phyloP scores from a whole-genome alignment of 768 basidiomycete genomes.

The Boletellus ananiceps region DNA sequence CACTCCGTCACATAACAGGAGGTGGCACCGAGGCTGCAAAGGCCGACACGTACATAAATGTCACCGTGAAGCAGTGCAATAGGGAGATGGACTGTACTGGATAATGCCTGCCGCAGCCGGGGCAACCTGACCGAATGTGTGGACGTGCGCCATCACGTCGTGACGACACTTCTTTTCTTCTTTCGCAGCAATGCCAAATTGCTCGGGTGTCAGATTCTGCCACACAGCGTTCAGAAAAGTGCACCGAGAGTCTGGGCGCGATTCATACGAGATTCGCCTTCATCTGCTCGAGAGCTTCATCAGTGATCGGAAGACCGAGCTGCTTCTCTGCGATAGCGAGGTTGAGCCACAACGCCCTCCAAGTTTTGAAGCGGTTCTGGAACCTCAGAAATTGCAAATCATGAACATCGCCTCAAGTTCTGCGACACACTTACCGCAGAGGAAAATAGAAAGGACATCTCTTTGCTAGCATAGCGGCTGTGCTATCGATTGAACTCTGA shows the following conservation, averaged over 20 bases:
- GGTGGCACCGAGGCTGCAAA: conserved; percentile 80
- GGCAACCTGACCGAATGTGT: conserved; percentile 91
- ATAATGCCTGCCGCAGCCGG: conserved; percentile 96
- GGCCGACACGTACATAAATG: conserved; percentile 8
- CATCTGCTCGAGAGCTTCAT: conserved; percentile 94
- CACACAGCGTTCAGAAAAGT: conserved; percentile 7
- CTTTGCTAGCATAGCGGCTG: conserved; percentile 98
- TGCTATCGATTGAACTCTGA: conserved; percentile 3
- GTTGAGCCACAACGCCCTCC: conserved; percentile 94
- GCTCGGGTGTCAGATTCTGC: conserved; percentile 78
- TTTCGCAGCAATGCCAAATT: conserved; percentile 85
- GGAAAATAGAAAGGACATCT: conserved; percentile 98
- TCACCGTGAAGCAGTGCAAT: conserved; percentile 5
- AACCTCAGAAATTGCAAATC: not conserved
- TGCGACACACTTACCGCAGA: conserved; percentile 55
- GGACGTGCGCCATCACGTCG: conserved; percentile 99
- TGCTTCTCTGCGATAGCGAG: conserved; percentile 96
- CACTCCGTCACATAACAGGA: conserved; percentile 99
- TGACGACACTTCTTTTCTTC: conserved; percentile 98
- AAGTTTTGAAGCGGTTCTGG: conserved; percentile 92
- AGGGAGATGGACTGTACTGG: conserved; percentile 51
- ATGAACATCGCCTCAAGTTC: not conserved
- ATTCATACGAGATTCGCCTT: conserved; percentile 70
- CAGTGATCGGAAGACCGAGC: conserved; percentile 84
- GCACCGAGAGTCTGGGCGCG: not conserved